phyloP scores from a whole-genome alignment of 805 yeast genomes.

The Komagataella mondaviorum region DNA sequence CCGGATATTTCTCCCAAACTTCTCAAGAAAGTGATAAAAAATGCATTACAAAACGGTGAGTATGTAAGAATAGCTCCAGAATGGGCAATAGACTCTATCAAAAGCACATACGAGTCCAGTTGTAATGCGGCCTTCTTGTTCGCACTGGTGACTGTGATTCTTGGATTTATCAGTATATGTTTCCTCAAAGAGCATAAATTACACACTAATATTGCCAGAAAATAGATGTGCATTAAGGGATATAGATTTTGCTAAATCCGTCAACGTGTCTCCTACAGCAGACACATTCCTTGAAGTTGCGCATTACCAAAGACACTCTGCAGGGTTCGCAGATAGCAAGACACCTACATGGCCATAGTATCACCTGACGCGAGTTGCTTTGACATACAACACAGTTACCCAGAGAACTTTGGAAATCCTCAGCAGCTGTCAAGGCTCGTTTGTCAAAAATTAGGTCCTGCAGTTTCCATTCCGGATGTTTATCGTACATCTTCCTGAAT shows the following conservation, averaged over 20 bases:
- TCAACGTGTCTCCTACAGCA: conserved; percentile 71
- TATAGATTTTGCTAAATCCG: conserved; percentile 45
- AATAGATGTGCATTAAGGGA: conserved; percentile 25
- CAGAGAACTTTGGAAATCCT: conserved; percentile 18
- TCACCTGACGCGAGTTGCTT: conserved; percentile 54
- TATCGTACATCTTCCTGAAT: conserved; percentile 12
- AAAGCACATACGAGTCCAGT: conserved; percentile 36
- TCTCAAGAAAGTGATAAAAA: conserved; percentile 29
- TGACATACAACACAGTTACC: conserved; percentile 74
- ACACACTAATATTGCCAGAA: conserved; percentile 35
- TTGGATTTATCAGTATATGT: conserved; percentile 26
- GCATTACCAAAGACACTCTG: conserved; percentile 54
- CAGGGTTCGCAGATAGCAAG: conserved; percentile 82
- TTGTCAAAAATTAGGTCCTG: conserved; percentile 14
- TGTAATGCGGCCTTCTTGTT: conserved; percentile 42
- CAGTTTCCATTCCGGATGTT: conserved; percentile 8
- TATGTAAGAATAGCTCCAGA: conserved; percentile 42
- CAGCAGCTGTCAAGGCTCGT: conserved; percentile 4
- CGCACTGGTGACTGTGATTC: conserved; percentile 17
- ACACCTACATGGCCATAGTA: conserved; percentile 91
- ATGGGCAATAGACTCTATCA: conserved; percentile 30
- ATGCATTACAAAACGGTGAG: conserved; percentile 43
- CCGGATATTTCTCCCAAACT: not conserved
- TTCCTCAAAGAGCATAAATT: conserved; percentile 46
- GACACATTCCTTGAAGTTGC: conserved; percentile 70